Evolutionary conservation across 169 alveolate genomes (phyloP).

Genomic region (Amoebophrya sp.): DNA sequence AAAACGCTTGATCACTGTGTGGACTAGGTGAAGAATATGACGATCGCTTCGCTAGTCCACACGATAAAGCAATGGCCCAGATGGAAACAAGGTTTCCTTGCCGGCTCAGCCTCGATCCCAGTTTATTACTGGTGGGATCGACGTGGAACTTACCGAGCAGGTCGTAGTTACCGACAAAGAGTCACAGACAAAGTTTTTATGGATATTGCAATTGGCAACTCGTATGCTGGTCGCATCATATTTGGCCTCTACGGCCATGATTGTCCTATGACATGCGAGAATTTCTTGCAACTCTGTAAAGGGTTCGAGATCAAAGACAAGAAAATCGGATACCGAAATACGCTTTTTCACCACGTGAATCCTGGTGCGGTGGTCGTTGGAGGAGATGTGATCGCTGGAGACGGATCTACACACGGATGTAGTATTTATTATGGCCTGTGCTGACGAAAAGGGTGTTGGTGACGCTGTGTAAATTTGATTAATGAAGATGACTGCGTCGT

Average conservation of each 20-base stretch:
- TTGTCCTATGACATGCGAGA: constrained; percentile 35
- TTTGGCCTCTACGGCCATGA: constrained; percentile 28
- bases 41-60: neutral
- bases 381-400: constrained; percentile 33
- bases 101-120: neutral
- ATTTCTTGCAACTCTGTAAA: constrained; percentile 34
- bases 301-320: constrained; percentile 25
- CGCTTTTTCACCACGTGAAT: constrained; percentile 31
- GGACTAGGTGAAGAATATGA: neutral
- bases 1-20: neutral
- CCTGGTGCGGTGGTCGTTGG: constrained; percentile 35
- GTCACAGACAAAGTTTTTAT: constrained; percentile 17
- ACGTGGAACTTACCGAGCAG: neutral
- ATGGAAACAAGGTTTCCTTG: neutral
- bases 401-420: constrained; percentile 26
- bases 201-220: constrained; percentile 31
- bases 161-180: neutral
- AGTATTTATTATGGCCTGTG: no score
- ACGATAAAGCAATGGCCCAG: neutral
- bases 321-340: neutral
- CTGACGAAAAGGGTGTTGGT: no score
- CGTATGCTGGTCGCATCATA: constrained; percentile 34
- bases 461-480: no score
- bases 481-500: no score
- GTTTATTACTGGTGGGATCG: neutral